Evolutionary conservation across 139 green algal genomes (phyloP), one percentile per base, ranked within the genome.

Genomic region (Asterochloris sp.): DNA sequence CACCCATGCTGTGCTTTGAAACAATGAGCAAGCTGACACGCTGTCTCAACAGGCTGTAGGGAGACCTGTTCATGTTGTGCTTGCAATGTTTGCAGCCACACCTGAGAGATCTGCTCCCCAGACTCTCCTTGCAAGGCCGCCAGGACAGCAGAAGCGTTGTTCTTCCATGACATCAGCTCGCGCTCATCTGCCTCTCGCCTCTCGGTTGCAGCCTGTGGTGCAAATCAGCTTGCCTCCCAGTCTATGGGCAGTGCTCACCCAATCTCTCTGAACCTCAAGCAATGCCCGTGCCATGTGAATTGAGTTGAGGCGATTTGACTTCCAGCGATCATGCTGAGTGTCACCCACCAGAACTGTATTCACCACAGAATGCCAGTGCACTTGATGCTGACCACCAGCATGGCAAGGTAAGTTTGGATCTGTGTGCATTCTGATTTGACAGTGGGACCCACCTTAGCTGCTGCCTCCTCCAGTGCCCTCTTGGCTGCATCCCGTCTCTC

Each of bases 71-170:
- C 38, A 54, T 54, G 38, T 54, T 54, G 38, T 54, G 38, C 38
- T 54, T 54, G 38, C 38, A 54, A 2, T 54, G 38, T 10, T 10
- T 54, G 38, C 38, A 54, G 6, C 38, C 38, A 54, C 12, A 80
- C 76, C 76, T 80, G 60, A 54, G 76, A 54, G 8, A 80, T 80
- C 21, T 80, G 67, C 76, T 80, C 76, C 67, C 60, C 60, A 21
- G 24, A 13, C 23, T n/a, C 68, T 61, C 23, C 54, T 10, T 69
- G 60, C 60, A 80, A 38, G 23, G 76, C 76, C 24, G 76, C 76
- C 60, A 80, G 76, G 60, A 80, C 76, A 80, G 76, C 76, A 62
- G 76, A 69, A 62, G 76, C 60, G 38, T 80, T 62, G 38, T 21
- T 28, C 76, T 80, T 80, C 76, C 76, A 80, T 61, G 24, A 61